phyloP scores from a whole-genome alignment of 108 stramenopile genomes.

The Fragilaria radians region DNA sequence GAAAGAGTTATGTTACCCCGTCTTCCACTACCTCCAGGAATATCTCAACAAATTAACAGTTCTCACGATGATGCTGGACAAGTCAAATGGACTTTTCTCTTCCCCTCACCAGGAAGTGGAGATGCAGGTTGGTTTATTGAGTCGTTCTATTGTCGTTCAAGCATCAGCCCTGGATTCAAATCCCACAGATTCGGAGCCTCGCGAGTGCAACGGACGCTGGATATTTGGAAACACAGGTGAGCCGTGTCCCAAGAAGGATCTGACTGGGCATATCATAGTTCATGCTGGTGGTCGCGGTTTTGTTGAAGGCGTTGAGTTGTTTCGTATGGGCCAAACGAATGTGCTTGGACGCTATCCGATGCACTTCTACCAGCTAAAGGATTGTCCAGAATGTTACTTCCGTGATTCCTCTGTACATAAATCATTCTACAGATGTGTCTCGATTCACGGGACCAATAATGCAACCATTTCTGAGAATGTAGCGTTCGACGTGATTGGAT shows the following conservation, averaged over 20 bases:
- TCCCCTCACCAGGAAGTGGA: not conserved
- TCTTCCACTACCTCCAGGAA: not conserved
- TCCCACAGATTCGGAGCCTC: constrained; percentile 29
- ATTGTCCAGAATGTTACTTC: constrained; percentile 30
- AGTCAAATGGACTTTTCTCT: not conserved
- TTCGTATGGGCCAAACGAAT: constrained; percentile 53
- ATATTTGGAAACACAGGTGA: constrained; percentile 6
- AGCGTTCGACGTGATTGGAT: constrained; percentile 38
- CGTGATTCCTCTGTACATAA: constrained; percentile 26
- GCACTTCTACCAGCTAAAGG: constrained; percentile 33
- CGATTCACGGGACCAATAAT: constrained; percentile 34
- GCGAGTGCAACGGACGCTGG: constrained; percentile 12
- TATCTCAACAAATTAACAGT: constrained; percentile 2
- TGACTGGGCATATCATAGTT: constrained; percentile 43
- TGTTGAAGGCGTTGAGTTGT: constrained; percentile 36
- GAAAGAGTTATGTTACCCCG: not conserved
- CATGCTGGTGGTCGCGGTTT: constrained; percentile 13
- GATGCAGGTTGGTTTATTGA: constrained; percentile 28
- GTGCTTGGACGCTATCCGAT: constrained; percentile 40
- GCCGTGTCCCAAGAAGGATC: constrained; percentile 21
- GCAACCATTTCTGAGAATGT: constrained; percentile 31
- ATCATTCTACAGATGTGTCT: constrained; percentile 40
- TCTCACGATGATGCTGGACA: constrained; percentile 6
- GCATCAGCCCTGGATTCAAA: constrained; percentile 26
- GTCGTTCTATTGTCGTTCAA: constrained; percentile 37